Conservation (phyloP, 2,329 filamentous ascomycete species). For the Talaromyces pinophilus region DNA sequence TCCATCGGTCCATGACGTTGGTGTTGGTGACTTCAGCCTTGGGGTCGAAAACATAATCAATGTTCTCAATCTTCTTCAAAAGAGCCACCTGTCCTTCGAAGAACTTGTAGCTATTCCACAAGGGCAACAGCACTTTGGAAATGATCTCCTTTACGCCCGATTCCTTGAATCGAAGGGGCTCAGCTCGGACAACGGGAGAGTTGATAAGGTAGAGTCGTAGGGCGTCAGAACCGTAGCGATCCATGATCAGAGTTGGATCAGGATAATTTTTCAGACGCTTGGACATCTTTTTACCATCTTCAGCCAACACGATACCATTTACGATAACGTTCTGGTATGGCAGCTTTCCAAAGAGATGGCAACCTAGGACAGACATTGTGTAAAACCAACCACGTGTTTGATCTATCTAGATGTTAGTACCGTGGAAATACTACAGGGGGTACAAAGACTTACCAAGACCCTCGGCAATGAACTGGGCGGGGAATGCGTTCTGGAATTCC, state of each 20-base stretch:
- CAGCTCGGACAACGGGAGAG: conserved; percentile 88
- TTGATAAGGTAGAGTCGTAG: conserved; percentile 95
- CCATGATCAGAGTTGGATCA: conserved; percentile 78
- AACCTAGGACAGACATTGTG: conserved; percentile 83
- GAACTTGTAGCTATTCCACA: conserved; percentile 98
- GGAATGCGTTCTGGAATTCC: conserved; percentile 73
- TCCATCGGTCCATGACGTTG: conserved; percentile 97
- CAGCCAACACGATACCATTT: conserved; percentile 89
- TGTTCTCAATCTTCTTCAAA: conserved; percentile 78
- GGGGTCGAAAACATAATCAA: conserved; percentile 79
- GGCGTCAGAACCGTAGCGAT: conserved; percentile 87
- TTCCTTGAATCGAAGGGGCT: conserved; percentile 90
- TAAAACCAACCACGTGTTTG: conserved; percentile 98
- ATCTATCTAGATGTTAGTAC: conserved; percentile 50
- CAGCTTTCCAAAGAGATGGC: conserved; percentile 78
- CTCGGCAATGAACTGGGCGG: conserved; percentile 92
- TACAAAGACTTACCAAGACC: conserved; percentile 54
- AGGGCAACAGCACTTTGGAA: conserved; percentile 80
- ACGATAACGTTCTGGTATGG: conserved; percentile 97
- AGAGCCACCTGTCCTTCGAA: conserved; percentile 85
- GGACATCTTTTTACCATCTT: conserved; percentile 98
- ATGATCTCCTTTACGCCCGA: conserved; percentile 92
- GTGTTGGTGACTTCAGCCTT: conserved; percentile 61
- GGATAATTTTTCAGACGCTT: conserved; percentile 97
- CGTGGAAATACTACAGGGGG: background rate